Conservation (phyloP, 148 eudicot genomes). For the Oxyria digyna region DNA sequence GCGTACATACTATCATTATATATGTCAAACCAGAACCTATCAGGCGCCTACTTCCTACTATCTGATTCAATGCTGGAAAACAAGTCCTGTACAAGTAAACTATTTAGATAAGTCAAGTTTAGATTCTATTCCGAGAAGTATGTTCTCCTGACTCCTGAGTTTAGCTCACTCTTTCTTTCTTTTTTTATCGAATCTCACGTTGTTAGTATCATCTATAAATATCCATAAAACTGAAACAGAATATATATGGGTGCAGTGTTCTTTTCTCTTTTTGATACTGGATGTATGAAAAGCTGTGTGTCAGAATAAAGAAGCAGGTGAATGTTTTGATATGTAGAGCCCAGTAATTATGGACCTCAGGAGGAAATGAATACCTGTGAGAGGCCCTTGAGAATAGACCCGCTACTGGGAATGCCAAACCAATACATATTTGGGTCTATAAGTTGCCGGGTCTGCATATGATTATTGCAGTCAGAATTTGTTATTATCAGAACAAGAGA, state of each 20-base stretch:
- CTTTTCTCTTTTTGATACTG: not conserved
- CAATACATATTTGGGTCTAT: constrained; percentile 83
- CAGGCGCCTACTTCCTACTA: not conserved
- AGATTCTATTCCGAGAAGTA: not conserved
- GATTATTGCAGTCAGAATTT: not conserved
- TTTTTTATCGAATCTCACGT: not conserved
- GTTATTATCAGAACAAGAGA: not conserved
- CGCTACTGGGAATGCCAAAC: constrained; percentile 86
- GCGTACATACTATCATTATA: not conserved
- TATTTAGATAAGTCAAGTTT: not conserved
- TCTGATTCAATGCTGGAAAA: not conserved
- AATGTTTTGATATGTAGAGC: not conserved
- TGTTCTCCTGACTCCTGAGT: not conserved
- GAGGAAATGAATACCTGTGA: constrained; percentile 48
- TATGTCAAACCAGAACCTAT: not conserved
- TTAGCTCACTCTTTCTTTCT: not conserved
- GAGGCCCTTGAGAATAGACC: constrained; percentile 81
- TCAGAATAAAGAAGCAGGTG: not conserved
- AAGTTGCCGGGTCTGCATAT: constrained; percentile 75
- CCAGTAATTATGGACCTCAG: not conserved
- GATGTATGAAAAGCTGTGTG: not conserved
- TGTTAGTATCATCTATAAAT: not conserved
- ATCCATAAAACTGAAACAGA: not conserved
- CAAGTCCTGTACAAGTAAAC: not conserved
- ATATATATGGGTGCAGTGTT: not conserved